These are phyloP conservation scores for Metarhizium album DNA, from an alignment of 2,329 filamentous ascomycete genomes.

Conservation along the genomic window DNA sequence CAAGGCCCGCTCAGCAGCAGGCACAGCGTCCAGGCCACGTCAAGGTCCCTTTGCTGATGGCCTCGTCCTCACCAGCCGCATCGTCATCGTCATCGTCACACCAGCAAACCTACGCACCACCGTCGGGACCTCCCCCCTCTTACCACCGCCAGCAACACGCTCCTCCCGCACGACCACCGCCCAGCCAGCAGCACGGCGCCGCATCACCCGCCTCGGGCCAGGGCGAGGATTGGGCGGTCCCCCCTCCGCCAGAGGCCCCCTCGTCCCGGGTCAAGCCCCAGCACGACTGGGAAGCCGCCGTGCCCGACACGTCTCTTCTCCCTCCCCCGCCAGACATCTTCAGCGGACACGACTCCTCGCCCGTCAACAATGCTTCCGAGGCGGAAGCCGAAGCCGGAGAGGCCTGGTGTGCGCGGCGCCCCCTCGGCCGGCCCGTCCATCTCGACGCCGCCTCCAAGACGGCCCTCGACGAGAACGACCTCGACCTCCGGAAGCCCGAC, in stretches of 20 bases:
- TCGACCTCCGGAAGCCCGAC: constrained; percentile 42
- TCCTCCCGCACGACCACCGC: constrained; percentile 24
- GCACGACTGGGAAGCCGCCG: constrained; percentile 61
- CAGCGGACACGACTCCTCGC: constrained; percentile 50
- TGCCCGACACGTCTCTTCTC: constrained; percentile 62
- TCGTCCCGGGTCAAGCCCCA: constrained; percentile 21
- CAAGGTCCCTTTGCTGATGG: constrained; percentile 9
- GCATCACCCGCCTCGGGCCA: no score
- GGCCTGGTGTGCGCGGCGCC: constrained; percentile 52
- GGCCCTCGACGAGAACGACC: constrained; percentile 39
- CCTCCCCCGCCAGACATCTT: constrained; percentile 63
- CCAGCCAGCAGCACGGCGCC: constrained; percentile 11
- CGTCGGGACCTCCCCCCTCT: constrained; percentile 21
- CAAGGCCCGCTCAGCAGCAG: constrained; percentile 25
- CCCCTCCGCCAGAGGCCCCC: constrained; percentile 27
- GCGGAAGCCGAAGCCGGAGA: constrained; percentile 54
- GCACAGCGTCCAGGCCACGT: constrained; percentile 13
- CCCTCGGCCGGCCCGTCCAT: constrained; percentile 43
- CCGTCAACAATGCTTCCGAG: constrained; percentile 57
- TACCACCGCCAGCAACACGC: constrained; percentile 20
- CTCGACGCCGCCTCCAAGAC: constrained; percentile 34
- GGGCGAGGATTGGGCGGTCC: constrained; percentile 19
- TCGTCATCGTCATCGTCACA: constrained; percentile 4
- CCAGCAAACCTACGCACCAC: constrained; percentile 15
- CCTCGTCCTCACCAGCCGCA: constrained; percentile 1